Base-by-base conservation (phyloP, 2,329 filamentous ascomycete species). In the Aspergillus sp. region DNA sequence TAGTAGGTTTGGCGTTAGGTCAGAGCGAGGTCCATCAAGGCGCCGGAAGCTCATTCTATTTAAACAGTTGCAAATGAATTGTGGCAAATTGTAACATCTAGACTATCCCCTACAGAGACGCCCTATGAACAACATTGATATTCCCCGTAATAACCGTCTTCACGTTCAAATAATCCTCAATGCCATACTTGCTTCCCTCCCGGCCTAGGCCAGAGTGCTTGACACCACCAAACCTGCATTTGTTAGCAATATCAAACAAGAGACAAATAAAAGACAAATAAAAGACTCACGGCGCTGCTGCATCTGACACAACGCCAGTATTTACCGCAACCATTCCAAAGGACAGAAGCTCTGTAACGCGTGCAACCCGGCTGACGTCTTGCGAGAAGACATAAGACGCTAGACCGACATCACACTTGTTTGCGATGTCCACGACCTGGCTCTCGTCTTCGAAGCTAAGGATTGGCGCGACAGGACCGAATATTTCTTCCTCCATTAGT, bases 391-490 rank as follows among this genome's bases (percentile, higher is more conserved):
- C 92, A 77, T 97, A 97, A 0, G 90, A 43, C 3, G 49, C 49
- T 5, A 52, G 49, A 2, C 49, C 49, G 1, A 52, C 49, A 7
- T 52, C 49, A 24, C 39, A 43, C 7, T 17, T 27, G n/a, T 52
- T 52, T 4, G 49, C 19, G 5, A 11, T 11, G 4, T 6, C 8
- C 5, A 52, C 15, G n/a, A 52, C 39, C 12, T 52, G 24, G n/a
- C 37, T 27, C 21, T 52, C 49, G 1, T 17, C 35, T 0, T 43
- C n/a, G 11, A 52, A 52, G 8, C n/a, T 33, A 78, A 95, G 96
- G 6, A 97, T 75, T 0, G 89, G 91, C 0, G 92, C 93, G 0
- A 97, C 87, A 1, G 93, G 93, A 0, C 93, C 93, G 71, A 98
- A 98, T 0, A 91, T 97, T 79, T 98, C 93, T 75, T 97, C 93